Evolutionary conservation across 1,284 basidiomycete genomes (phyloP).

Genomic region (Puccinia coronata): DNA sequence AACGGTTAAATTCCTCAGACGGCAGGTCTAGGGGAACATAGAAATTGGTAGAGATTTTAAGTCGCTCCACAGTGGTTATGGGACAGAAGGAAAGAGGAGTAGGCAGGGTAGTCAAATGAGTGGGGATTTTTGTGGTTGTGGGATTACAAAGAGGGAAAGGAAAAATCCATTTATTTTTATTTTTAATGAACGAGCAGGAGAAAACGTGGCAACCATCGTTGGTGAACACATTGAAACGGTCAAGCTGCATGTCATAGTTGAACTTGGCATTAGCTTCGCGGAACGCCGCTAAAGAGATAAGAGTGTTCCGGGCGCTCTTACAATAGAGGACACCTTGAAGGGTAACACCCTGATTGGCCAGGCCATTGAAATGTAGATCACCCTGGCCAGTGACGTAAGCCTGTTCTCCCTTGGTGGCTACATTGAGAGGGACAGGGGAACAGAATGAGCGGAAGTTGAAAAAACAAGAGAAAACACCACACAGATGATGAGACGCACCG

Average conservation of each 20-base stretch:
- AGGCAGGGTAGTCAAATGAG: no score
- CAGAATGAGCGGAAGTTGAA: neutral
- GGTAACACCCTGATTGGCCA: neutral
- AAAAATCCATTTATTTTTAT: neutral
- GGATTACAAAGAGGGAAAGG: no score
- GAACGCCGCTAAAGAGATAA: neutral
- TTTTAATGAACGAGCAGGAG: neutral
- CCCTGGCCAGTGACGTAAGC: slow-evolving; percentile 2
- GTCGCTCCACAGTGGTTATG: no score
- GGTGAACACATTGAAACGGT: neutral
- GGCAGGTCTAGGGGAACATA: no score
- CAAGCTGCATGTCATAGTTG: neutral
- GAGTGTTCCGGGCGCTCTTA: neutral
- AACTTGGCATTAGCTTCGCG: neutral
- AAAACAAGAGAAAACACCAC: neutral
- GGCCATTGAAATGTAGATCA: neutral
- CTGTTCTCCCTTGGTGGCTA: neutral
- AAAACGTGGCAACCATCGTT: neutral
- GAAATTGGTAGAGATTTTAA: no score
- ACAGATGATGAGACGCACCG: slow-evolving; percentile 15
- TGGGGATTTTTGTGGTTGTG: no score
- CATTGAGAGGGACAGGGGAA: slow-evolving; percentile 7
- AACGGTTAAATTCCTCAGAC: no score
- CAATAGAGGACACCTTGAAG: neutral
- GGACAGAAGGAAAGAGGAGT: no score